phyloP scores from a whole-genome alignment of 495 filamentous ascomycete genomes.

The Aspergillus sclerotiicarbonarius region DNA sequence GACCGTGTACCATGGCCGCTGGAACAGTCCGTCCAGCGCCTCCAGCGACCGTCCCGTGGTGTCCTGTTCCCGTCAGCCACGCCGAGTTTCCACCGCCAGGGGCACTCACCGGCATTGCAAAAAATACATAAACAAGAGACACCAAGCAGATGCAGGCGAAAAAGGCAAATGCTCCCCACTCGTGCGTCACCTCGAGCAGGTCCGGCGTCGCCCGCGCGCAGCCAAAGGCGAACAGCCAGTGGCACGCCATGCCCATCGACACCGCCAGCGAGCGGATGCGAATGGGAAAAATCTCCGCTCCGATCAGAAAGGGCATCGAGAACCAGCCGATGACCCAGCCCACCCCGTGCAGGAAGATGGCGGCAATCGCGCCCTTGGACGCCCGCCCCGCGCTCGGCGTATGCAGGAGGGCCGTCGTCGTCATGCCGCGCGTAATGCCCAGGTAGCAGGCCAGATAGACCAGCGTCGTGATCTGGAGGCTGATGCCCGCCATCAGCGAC shows the following conservation, averaged over 20 bases:
- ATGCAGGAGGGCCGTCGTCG: conserved; percentile 9
- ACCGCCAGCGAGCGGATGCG: conserved; percentile 26
- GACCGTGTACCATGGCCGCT: conserved; percentile 25
- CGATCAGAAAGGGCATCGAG: conserved; percentile 62
- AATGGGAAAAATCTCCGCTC: conserved; percentile 64
- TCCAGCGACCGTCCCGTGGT: conserved; percentile 26
- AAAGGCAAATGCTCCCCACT: conserved; percentile 27
- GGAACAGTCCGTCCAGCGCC: conserved; percentile 19
- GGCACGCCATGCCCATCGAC: conserved; percentile 39
- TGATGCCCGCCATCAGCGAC: conserved; percentile 34
- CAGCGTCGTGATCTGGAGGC: conserved; percentile 21
- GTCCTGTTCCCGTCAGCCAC: conserved; percentile 8
- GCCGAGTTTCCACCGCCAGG: background rate
- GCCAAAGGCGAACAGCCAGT: conserved; percentile 64
- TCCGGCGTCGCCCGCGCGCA: conserved; percentile 46
- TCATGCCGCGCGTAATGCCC: conserved; percentile 16
- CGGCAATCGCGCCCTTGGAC: conserved; percentile 50
- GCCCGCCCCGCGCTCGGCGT: conserved; percentile 21
- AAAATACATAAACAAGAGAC: conserved; percentile 23
- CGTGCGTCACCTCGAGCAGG: conserved; percentile 29
- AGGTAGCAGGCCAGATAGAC: conserved; percentile 21
- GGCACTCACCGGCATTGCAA: conserved; percentile 26
- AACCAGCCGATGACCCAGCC: conserved; percentile 68
- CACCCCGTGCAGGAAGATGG: conserved; percentile 55
- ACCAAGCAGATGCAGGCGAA: conserved; percentile 22